A percentile compares a stretch with the other conserved stretches of the same genome.
phyloP scores from a whole-genome alignment of 1,284 basidiomycete species.

The Mrakiaceae sp. region DNA sequence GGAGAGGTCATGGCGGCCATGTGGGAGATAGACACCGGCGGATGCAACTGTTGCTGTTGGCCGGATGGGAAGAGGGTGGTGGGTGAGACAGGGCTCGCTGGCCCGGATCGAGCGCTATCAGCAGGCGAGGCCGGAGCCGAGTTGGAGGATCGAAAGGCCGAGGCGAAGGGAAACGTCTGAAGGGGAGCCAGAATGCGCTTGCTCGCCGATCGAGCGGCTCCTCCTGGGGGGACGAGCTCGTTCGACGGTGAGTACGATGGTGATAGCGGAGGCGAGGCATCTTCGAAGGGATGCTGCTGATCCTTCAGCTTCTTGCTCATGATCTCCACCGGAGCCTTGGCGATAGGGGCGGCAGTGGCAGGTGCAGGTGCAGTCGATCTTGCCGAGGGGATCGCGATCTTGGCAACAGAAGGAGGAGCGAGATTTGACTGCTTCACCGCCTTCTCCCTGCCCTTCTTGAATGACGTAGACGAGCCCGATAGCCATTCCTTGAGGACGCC shows the following conservation, averaged over 20 bases:
- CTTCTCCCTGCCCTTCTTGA: not conserved
- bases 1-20: too few relatives aligned
- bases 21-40: too few relatives aligned
- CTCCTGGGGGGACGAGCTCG: not conserved
- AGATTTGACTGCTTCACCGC: not conserved
- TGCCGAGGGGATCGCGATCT: too few relatives aligned
- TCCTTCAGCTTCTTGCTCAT: too few relatives aligned
- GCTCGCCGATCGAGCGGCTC: not conserved
- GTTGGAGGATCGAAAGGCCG: not conserved
- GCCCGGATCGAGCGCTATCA: not conserved
- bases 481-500: conserved; percentile 2
- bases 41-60: not conserved
- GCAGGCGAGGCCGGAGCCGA: not conserved
- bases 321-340: too few relatives aligned
- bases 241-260: not conserved
- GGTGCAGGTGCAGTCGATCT: too few relatives aligned
- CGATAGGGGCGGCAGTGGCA: too few relatives aligned
- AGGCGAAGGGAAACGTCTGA: not conserved
- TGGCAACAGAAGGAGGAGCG: not conserved
- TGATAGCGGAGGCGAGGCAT: not conserved
- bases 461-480: too few relatives aligned
- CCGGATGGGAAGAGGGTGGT: not conserved
- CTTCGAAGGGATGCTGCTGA: too few relatives aligned
- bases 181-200: not conserved
- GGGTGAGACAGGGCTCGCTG: not conserved